These are phyloP conservation scores for Epichloe baconii DNA, from an alignment of 2,329 filamentous ascomycete genomes.

Conservation along the genomic window DNA sequence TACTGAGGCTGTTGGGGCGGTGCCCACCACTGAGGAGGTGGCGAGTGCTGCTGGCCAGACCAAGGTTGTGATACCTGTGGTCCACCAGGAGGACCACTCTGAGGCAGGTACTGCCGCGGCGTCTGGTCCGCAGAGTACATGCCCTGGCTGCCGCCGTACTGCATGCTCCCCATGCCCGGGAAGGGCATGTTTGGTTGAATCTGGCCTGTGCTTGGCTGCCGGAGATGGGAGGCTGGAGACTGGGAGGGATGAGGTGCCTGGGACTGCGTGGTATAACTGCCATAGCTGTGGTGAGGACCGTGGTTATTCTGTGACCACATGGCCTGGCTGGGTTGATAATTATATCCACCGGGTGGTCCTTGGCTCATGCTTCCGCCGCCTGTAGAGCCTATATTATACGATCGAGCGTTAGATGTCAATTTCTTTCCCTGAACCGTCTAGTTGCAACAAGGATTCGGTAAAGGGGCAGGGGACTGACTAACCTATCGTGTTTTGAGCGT, in stretches of 20 bases:
- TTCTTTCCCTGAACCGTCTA: too few relatives aligned
- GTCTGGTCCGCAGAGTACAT: conserved; percentile 52
- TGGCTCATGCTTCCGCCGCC: conserved; percentile 37
- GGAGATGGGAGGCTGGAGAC: conserved; percentile 46
- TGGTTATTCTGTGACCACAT: conserved; percentile 59
- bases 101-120: conserved; percentile 54
- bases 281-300: conserved; percentile 43
- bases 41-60: conserved; percentile 50
- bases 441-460: background rate
- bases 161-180: conserved; percentile 48
- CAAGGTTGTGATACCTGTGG: conserved; percentile 40
- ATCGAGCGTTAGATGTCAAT: background rate
- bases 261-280: conserved; percentile 38
- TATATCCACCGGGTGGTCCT: conserved; percentile 46
- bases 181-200: conserved; percentile 49
- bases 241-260: conserved; percentile 39
- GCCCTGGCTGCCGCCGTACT: conserved; percentile 41
- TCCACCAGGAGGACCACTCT: conserved; percentile 34
- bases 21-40: conserved; percentile 45
- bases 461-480: conserved; percentile 38
- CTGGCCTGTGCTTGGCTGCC: conserved; percentile 41
- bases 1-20: conserved; percentile 35
- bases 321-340: conserved; percentile 43
- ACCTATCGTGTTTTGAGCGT: conserved; percentile 57
- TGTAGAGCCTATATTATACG: conserved; percentile 30